Percentiles rank a stretch among this genome's conserved stretches.
phyloP scores from a whole-genome alignment of 163 green algal species.

The Volvox carteri region DNA sequence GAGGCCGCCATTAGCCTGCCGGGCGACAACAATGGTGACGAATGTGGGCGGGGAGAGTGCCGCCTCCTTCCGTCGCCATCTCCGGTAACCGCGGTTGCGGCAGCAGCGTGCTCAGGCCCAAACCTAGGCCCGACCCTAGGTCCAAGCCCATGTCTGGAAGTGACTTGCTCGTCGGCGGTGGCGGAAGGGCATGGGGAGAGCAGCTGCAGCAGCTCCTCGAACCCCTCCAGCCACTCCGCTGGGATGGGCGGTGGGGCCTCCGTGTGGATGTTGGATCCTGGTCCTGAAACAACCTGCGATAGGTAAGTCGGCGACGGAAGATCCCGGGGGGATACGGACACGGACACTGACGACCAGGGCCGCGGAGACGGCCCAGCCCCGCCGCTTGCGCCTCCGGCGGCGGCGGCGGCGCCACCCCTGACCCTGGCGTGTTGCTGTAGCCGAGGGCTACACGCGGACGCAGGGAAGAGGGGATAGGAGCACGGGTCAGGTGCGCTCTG shows the following conservation, averaged over 20 bases:
- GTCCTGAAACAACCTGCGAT: too few relatives aligned
- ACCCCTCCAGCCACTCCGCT: constrained; percentile 13
- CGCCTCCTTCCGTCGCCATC: background rate
- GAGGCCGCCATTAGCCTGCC: too few relatives aligned
- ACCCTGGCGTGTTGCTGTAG: background rate
- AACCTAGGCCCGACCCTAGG: background rate
- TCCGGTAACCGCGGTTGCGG: too few relatives aligned
- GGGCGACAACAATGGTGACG: too few relatives aligned
- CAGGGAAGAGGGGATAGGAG: background rate
- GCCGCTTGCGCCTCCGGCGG: background rate
- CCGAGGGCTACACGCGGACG: background rate
- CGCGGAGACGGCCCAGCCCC: background rate
- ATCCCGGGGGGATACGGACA: background rate
- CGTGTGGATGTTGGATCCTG: too few relatives aligned
- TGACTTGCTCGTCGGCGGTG: too few relatives aligned
- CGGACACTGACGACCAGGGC: background rate
- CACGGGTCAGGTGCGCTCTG: background rate
- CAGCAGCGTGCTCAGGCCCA: too few relatives aligned
- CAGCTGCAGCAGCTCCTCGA: background rate
- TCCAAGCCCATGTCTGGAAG: background rate
- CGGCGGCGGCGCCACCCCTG: too few relatives aligned
- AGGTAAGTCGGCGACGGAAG: background rate
- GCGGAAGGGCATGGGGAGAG: too few relatives aligned
- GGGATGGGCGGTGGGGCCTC: background rate
- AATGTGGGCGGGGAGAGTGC: too few relatives aligned